Conservation (phyloP, 352 stramenopile genomes). For the Phytophthora macrochlamydospora region DNA sequence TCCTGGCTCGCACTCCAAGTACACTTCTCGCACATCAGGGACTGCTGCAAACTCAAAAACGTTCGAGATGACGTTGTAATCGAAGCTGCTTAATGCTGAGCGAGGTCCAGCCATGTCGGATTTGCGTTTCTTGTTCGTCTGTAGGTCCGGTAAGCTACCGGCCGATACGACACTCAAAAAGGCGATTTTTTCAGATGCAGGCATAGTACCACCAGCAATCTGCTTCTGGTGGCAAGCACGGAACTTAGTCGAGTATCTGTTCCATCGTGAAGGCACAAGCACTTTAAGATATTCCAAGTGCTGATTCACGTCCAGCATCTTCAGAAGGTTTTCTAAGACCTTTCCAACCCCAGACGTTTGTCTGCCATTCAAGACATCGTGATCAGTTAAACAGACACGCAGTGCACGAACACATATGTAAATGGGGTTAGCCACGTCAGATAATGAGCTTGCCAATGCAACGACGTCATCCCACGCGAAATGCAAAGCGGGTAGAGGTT, state of each 20-base stretch:
- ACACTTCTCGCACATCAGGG: constrained; percentile 10
- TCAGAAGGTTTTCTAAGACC: constrained; percentile 4
- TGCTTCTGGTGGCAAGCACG: constrained; percentile 2
- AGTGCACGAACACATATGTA: constrained; percentile 3
- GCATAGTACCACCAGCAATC: constrained; percentile 4
- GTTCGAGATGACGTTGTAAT: constrained; percentile 1
- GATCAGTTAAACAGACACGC: constrained; percentile 12
- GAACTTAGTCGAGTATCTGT: neutral
- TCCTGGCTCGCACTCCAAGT: neutral
- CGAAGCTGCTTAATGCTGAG: neutral
- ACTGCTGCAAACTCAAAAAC: constrained; percentile 9
- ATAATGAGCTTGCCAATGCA: constrained; percentile 2
- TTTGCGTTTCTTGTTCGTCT: constrained; percentile 3
- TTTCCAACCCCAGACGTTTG: neutral
- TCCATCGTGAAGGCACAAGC: constrained; percentile 4
- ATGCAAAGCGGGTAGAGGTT: constrained; percentile 1
- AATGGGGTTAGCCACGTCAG: constrained; percentile 5
- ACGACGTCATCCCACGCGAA: constrained; percentile 10
- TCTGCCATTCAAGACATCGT: neutral
- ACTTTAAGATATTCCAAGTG: constrained; percentile 14
- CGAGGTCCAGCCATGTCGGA: neutral
- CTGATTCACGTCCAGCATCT: constrained; percentile 18
- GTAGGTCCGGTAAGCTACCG: neutral
- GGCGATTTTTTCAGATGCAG: neutral
- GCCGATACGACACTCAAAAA: constrained; percentile 6